Evolutionary conservation across 1,284 basidiomycete genomes (phyloP), one percentile per base, ranked within the genome.

Genomic region (Cystobasidium sp.): DNA sequence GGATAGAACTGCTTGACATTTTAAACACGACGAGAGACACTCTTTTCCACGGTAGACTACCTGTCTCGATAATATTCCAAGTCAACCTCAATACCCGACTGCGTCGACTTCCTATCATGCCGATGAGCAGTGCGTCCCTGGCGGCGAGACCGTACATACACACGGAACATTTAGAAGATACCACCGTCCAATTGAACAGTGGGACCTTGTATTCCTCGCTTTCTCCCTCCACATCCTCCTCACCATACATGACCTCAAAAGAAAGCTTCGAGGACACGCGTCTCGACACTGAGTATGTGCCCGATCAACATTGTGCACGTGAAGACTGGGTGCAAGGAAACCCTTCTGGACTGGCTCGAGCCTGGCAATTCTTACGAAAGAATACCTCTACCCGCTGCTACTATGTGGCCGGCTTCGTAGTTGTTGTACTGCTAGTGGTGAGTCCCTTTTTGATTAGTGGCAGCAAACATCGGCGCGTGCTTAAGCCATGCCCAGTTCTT

Each of bases 241-340:
- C 56, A 20, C 37, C 31, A 31, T 2, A 31, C 31, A 2, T 31
- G 31, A 31, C 1, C 31, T 31, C 16, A 31, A 59, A 59, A 59
- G 56, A 59, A 59, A 59, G 56, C 56, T 59, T 43, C 56, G 56
- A 59, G 20, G 56, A 59, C 5, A 59, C 56, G 5, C 39, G 56
- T n/a, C 39, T 59, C 20, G 18, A 59, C 7, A 59, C 41, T 41
- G 56, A n/a, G n/a, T 18, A 59, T 41, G 31, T 2, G 31, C 10
- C 31, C 37, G 56, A 59, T 59, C 56, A n/a, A 41, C 1, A 7
- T 39, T 41, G 43, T 43, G 56, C 31, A 31, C 31, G n/a, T 43
- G 39, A 31, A 9, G 56, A n/a, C 18, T 59, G 56, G 56, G 9
- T 39, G 5, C 20, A 46, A 41, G 31, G 20, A 14, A 46, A 49